A percentile compares a stretch with the other conserved stretches of the same genome.
phyloP scores from a whole-genome alignment of 2,329 filamentous ascomycete species.

The Nemania abortiva region DNA sequence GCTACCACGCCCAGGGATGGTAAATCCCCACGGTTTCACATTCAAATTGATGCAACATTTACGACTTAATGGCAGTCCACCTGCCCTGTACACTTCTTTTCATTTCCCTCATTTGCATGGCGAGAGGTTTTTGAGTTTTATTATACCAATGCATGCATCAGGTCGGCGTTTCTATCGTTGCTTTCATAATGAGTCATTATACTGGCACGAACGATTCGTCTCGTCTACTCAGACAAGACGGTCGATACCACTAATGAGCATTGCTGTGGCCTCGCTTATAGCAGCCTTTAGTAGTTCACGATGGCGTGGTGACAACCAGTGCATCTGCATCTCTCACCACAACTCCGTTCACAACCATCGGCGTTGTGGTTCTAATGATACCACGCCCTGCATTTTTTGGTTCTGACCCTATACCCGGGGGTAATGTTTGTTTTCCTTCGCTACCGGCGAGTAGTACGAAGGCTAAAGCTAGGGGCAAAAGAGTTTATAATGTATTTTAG shows the following conservation, averaged over 20 bases:
- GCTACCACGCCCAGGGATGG: slow-evolving; percentile 90
- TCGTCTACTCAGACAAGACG: slow-evolving; percentile 34
- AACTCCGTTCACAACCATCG: slow-evolving; percentile 46
- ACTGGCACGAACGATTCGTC: slow-evolving; percentile 45
- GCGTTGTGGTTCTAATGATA: slow-evolving; percentile 53
- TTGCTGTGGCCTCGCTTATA: slow-evolving; percentile 36
- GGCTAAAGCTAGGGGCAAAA: slow-evolving; percentile 26
- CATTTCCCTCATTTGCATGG: slow-evolving; percentile 50
- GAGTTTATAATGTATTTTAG: slow-evolving; percentile 47
- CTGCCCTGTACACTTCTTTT: slow-evolving; percentile 49
- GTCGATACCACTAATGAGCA: slow-evolving; percentile 27
- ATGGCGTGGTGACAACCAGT: slow-evolving; percentile 35
- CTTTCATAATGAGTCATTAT: slow-evolving; percentile 47
- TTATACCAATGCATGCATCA: slow-evolving; percentile 52
- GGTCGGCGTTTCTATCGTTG: slow-evolving; percentile 50
- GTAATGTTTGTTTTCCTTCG: slow-evolving; percentile 43
- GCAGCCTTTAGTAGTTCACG: slow-evolving; percentile 35
- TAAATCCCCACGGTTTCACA: slow-evolving; percentile 56
- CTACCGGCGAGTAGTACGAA: slow-evolving; percentile 40
- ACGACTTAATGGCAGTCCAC: slow-evolving; percentile 39
- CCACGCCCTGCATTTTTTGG: slow-evolving; percentile 50
- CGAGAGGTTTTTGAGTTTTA: slow-evolving; percentile 50
- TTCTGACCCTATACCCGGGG: slow-evolving; percentile 43
- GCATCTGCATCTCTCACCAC: slow-evolving; percentile 42
- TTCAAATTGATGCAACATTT: slow-evolving; percentile 28